Percentiles rank a stretch among this genome's conserved stretches.
Conservation (phyloP, 2,329 filamentous ascomycete genomes). For the Hypoxylon sp. region DNA sequence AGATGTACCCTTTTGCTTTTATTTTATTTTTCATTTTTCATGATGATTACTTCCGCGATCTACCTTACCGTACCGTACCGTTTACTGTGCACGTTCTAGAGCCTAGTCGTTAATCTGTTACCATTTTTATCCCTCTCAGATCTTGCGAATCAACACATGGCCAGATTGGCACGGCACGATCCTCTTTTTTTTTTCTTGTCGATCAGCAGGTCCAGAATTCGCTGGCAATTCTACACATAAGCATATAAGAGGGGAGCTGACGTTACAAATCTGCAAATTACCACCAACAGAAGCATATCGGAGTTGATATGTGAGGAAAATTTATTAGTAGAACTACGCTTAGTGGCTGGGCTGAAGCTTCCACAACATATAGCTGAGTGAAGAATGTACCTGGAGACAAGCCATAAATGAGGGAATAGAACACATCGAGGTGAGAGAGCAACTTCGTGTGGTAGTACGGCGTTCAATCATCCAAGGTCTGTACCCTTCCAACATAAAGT, state of each 20-base stretch:
- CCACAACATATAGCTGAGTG: constrained; percentile 7
- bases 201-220: constrained; percentile 33
- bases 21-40: constrained; percentile 7
- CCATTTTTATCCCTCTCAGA: constrained; percentile 37
- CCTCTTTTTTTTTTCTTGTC: constrained; percentile 39
- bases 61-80: constrained; percentile 20
- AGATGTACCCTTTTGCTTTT: neutral
- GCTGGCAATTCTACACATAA: constrained; percentile 13
- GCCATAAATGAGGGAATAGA: neutral
- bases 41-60: neutral
- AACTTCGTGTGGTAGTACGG: constrained; percentile 20
- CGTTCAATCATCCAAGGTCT: constrained; percentile 21
- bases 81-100: constrained; percentile 21
- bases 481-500: constrained; percentile 8
- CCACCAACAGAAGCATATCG: neutral
- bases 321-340: neutral
- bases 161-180: constrained; percentile 33
- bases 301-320: neutral
- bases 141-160: constrained; percentile 40
- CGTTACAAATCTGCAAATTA: neutral
- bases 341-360: constrained; percentile 23
- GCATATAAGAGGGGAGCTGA: constrained; percentile 6
- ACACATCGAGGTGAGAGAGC: neutral
- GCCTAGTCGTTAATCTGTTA: constrained; percentile 37
- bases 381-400: constrained; percentile 1